Conservation (phyloP, 2,329 filamentous ascomycete species). For the Sarocladiaceae sp. region DNA sequence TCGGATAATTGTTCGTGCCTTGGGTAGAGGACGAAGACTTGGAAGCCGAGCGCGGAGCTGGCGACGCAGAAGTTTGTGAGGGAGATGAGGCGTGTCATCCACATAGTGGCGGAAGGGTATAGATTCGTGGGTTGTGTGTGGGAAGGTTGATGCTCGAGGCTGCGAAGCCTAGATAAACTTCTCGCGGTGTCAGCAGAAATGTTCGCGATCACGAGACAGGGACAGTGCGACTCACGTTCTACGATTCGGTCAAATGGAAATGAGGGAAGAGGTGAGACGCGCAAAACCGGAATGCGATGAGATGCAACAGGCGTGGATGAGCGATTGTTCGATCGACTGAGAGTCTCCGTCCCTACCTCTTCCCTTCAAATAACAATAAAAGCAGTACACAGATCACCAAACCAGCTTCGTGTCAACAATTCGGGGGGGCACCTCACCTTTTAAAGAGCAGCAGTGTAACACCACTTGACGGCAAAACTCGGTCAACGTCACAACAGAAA, state of each 20-base stretch:
- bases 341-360: constrained; percentile 1
- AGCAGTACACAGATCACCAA: neutral
- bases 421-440: neutral
- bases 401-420: neutral
- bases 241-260: neutral
- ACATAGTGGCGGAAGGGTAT: constrained; percentile 9
- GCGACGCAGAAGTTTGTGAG: constrained; percentile 64
- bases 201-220: too few species aligned
- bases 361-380: neutral
- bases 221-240: too few species aligned
- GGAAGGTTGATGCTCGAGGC: neutral
- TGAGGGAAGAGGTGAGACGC: constrained; percentile 6
- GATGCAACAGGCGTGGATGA: neutral
- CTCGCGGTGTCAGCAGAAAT: too few species aligned
- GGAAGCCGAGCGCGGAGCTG: constrained; percentile 60
- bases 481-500: neutral
- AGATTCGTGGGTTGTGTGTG: neutral
- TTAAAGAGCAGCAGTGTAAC: neutral
- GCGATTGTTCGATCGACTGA: neutral
- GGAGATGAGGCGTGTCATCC: constrained; percentile 45
- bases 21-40: constrained; percentile 66
- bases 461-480: too few species aligned
- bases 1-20: constrained; percentile 65
- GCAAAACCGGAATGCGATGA: neutral
- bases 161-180: neutral